Evolutionary conservation across 2,329 filamentous ascomycete species (phyloP).

Genomic region (Berkeleyomyces rouxiae): DNA sequence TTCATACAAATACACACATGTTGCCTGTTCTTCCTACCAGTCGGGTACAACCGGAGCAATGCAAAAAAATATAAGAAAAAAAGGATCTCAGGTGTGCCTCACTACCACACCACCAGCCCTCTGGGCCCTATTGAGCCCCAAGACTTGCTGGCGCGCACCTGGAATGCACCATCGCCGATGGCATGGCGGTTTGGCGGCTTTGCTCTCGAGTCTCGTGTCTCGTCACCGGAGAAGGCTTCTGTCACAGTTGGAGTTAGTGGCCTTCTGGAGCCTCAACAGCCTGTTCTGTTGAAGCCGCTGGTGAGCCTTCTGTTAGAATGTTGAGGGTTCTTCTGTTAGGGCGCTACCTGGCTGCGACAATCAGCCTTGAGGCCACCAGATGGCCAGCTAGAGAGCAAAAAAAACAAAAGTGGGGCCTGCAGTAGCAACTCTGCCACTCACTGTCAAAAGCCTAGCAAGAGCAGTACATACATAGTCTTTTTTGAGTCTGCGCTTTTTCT

Average conservation of each 20-base stretch:
- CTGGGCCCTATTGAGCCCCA: too few species aligned
- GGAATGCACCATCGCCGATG: too few species aligned
- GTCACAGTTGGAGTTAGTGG: neutral
- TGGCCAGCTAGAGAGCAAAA: neutral
- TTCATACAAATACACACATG: neutral
- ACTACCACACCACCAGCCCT: neutral
- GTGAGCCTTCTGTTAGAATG: constrained; percentile 7
- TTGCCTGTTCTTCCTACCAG: neutral
- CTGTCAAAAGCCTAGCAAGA: neutral
- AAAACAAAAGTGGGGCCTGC: neutral
- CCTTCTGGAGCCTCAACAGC: constrained; percentile 4
- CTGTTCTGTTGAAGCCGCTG: neutral
- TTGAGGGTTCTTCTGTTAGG: neutral
- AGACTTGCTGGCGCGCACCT: too few species aligned
- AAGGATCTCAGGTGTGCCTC: neutral
- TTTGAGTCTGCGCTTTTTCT: neutral
- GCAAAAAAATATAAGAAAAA: neutral
- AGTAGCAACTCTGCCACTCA: neutral
- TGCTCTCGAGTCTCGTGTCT: too few species aligned
- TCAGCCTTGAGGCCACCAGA: neutral
- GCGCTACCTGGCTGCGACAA: constrained; percentile 7
- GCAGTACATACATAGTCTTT: neutral
- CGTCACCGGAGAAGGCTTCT: neutral
- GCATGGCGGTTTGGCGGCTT: too few species aligned
- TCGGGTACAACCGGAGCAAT: neutral